phyloP scores from a whole-genome alignment of 2,329 filamentous ascomycete species.

The Arthroderma sp. region DNA sequence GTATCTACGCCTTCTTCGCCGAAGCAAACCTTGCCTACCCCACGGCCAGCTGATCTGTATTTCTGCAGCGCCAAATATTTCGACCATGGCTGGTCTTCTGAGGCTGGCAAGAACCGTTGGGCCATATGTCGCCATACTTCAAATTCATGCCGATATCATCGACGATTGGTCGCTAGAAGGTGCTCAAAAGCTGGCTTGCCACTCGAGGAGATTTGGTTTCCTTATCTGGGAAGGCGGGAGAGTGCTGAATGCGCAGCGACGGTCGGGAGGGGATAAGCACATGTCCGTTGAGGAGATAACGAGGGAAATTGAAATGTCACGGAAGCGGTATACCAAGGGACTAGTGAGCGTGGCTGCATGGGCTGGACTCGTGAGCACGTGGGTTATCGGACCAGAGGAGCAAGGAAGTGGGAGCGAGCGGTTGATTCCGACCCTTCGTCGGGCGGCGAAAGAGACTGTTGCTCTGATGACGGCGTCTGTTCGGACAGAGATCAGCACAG shows the following conservation, averaged over 20 bases:
- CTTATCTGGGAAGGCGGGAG: constrained; percentile 30
- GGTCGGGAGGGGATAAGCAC: constrained; percentile 18
- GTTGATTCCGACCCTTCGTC: constrained; percentile 29
- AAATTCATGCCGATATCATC: constrained; percentile 50
- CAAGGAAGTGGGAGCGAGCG: constrained; percentile 28
- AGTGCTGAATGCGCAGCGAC: constrained; percentile 24
- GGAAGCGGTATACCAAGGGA: constrained; percentile 28
- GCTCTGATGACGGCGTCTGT: constrained; percentile 26
- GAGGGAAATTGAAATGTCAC: constrained; percentile 21
- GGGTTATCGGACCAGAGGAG: constrained; percentile 24
- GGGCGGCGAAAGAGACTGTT: constrained; percentile 30
- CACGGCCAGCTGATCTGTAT: constrained; percentile 26
- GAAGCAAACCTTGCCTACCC: constrained; percentile 24
- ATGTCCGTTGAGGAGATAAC: constrained; percentile 21
- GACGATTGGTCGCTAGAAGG: constrained; percentile 47
- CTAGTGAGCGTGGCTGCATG: constrained; percentile 25
- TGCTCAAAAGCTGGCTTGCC: constrained; percentile 25
- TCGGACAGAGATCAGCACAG: constrained; percentile 26
- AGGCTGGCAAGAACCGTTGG: constrained; percentile 45
- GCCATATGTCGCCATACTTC: constrained; percentile 47
- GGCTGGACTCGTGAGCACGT: constrained; percentile 27
- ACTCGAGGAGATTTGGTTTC: constrained; percentile 26
- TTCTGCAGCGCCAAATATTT: constrained; percentile 45
- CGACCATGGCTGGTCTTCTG: constrained; percentile 42
- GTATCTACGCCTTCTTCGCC: constrained; percentile 24